Evolutionary conservation across 768 basidiomycete species (phyloP).

Genomic region (Podaxis sp.): DNA sequence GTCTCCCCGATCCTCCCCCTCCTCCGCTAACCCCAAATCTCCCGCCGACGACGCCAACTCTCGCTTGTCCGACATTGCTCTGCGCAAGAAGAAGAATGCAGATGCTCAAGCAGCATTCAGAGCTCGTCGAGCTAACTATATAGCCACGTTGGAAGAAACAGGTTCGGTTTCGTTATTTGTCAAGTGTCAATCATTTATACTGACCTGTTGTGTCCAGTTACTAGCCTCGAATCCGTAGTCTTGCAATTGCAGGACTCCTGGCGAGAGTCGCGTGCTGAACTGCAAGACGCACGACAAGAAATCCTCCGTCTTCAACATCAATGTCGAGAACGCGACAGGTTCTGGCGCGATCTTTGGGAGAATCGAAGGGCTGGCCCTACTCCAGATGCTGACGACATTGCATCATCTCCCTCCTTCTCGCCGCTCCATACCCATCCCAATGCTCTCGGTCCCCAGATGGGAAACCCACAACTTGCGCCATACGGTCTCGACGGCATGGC

Average conservation of each 20-base stretch:
- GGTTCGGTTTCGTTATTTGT: slow-evolving; percentile 32
- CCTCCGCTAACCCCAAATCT: slow-evolving; percentile 29
- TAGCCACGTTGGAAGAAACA: slow-evolving; percentile 84
- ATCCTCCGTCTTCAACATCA: slow-evolving; percentile 63
- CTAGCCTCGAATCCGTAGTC: slow-evolving; percentile 82
- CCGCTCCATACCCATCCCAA: slow-evolving; percentile 27
- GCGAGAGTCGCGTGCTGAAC: slow-evolving; percentile 62
- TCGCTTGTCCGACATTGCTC: slow-evolving; percentile 62
- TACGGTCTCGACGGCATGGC: slow-evolving; percentile 32
- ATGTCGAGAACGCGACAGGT: slow-evolving; percentile 69
- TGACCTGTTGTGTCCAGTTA: slow-evolving; percentile 44
- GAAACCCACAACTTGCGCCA: slow-evolving; percentile 33
- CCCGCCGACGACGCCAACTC: slow-evolving; percentile 32
- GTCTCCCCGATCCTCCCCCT: slow-evolving; percentile 32
- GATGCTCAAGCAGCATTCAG: slow-evolving; percentile 87
- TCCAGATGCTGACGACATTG: slow-evolving; percentile 51
- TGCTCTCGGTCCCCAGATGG: slow-evolving; percentile 31
- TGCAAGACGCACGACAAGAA: slow-evolving; percentile 61
- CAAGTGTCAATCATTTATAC: slow-evolving; percentile 12
- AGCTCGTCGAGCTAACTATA: slow-evolving; percentile 80
- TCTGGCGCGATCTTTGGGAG: slow-evolving; percentile 70
- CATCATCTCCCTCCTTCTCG: slow-evolving; percentile 43
- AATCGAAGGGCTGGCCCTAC: slow-evolving; percentile 56
- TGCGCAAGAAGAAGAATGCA: slow-evolving; percentile 87
- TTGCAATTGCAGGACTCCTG: slow-evolving; percentile 81